Evolutionary conservation across 23 red algal genomes (phyloP).

Genomic region (Gracilariopsis chorda): DNA sequence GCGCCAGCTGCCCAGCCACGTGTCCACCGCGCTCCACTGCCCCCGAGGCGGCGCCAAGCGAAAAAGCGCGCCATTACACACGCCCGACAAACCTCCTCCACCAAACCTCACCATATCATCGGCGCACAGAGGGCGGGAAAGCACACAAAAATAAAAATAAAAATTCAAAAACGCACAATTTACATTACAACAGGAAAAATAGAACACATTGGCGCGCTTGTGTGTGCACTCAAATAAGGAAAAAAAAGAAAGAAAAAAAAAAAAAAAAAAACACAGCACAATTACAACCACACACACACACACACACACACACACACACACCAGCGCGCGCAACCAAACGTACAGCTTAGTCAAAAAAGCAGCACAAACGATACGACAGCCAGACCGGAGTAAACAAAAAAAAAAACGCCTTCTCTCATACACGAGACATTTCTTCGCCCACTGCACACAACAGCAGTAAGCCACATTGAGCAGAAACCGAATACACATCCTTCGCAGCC

Average conservation of each 20-base stretch:
- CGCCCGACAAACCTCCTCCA: background rate
- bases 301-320: background rate
- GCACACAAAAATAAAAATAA: background rate
- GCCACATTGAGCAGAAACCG: conserved; percentile 51
- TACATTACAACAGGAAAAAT: background rate
- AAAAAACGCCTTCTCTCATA: background rate
- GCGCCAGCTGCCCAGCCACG: too few species aligned
- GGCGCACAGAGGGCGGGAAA: background rate
- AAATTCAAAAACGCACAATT: background rate
- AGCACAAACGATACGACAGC: background rate
- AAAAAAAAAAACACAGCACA: background rate
- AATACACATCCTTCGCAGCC: conserved; percentile 33
- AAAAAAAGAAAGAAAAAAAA: background rate
- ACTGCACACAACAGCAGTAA: conserved; percentile 42
- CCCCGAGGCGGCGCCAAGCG: too few species aligned
- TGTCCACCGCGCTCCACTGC: too few species aligned
- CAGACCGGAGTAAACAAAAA: background rate
- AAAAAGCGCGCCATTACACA: too few species aligned
- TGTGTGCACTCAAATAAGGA: background rate
- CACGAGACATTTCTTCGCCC: conserved; percentile 29
- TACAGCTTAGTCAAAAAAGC: too few species aligned
- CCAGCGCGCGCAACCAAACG: too few species aligned
- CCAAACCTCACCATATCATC: background rate
- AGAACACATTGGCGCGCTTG: background rate
- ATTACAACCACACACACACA: background rate